phyloP scores from a whole-genome alignment of 768 basidiomycete species.

The Coprinopsis sp. region DNA sequence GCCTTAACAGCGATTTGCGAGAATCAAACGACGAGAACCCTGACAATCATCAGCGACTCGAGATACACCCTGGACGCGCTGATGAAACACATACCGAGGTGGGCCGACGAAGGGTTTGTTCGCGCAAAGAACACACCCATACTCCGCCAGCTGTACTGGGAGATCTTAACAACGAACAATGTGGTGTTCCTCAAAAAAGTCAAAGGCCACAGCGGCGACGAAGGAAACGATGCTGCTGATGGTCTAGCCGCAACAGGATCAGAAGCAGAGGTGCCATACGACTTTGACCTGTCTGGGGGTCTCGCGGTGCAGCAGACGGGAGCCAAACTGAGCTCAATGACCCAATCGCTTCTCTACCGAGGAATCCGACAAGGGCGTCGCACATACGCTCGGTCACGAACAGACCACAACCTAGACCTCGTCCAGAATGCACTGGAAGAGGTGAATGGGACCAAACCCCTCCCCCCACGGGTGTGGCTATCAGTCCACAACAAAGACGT shows the following conservation, averaged over 20 bases:
- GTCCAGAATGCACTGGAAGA: not conserved
- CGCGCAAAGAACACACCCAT: slow-evolving; percentile 2
- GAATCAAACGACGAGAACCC: no score
- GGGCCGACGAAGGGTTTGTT: slow-evolving; percentile 15
- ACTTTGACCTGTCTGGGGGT: not conserved
- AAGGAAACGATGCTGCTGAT: slow-evolving; percentile 15
- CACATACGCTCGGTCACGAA: not conserved
- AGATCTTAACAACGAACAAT: not conserved
- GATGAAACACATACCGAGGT: slow-evolving; percentile 6
- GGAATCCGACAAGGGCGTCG: not conserved
- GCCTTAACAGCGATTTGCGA: no score
- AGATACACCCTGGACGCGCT: slow-evolving; percentile 12
- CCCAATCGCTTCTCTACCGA: slow-evolving; percentile 1
- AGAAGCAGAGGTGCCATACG: not conserved
- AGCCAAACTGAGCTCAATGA: not conserved
- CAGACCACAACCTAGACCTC: not conserved
- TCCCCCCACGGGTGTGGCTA: not conserved
- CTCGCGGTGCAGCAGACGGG: not conserved
- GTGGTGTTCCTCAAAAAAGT: slow-evolving; percentile 8
- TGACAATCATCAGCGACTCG: slow-evolving; percentile 14
- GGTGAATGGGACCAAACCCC: not conserved
- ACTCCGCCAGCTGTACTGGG: not conserved
- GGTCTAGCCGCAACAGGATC: slow-evolving; percentile 6
- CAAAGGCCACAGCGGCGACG: slow-evolving; percentile 14
- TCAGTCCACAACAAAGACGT: not conserved